Base-by-base conservation (phyloP, 805 yeast genomes). In the Candida yuanshanica region DNA sequence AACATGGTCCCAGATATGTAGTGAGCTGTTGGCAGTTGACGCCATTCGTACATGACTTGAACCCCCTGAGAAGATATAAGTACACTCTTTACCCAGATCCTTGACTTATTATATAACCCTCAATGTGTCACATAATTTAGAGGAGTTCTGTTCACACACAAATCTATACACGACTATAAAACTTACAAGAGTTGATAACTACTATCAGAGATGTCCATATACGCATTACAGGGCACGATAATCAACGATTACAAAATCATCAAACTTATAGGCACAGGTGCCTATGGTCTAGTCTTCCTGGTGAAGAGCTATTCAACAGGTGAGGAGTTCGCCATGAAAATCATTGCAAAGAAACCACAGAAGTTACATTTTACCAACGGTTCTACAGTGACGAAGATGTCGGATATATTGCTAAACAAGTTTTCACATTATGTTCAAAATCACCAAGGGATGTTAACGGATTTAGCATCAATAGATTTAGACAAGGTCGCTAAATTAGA, bases 231-330 rank as follows among this genome's bases (percentile, higher is more conserved):
- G 14, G 51, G 48, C 10, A 24, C 49, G 14, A 34, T 39, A 21
- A 38, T 53, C 34, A 53, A 50, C 45, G 45, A 49, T 18, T 50
- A 47, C 44, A 36, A 23, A 7, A 40, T 53, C n/a, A 32, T 44
- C 17, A 26, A 44, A 22, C 51, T 46, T 16, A 54, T 61, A 10
- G 95, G 96, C 7, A 75, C 91, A 0, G 96, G 96, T 21, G 89
- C 95, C 18, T 88, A 81, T 53, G 95, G 95, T 5, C 68, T 83
- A 24, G 91, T 88, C 7, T 86, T 83, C 65, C 68, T 76, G 14
- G 89, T 86, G 4, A 61, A 71, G 44, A 83, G 87, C 55, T 48
- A 69, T 17, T 54, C 50, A 33, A 71, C 82, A 0, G 69, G 72
- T 14, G 61, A 67, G 36, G 62, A 66, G 17, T 79, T 68, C 51